These are phyloP conservation scores for Carex sylvatica DNA, from an alignment of 202 grass and related monocot species.

Conservation along the genomic window DNA sequence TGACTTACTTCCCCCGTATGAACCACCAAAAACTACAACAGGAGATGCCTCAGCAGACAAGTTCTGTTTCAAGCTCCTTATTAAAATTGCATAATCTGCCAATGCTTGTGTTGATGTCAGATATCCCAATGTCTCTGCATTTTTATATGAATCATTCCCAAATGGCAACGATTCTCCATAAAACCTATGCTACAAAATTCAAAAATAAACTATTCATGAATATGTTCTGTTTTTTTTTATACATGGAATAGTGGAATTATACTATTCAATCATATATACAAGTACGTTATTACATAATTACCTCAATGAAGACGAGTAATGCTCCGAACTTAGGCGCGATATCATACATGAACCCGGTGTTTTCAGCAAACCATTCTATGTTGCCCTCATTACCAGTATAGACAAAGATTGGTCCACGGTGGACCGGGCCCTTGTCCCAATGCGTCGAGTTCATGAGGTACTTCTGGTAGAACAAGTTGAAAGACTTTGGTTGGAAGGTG, in stretches of 20 bases:
- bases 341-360: constrained; percentile 88
- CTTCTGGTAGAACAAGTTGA: constrained; percentile 63
- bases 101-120: constrained; percentile 91
- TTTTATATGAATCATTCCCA: constrained; percentile 62
- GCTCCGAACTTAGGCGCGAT: constrained; percentile 68
- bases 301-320: constrained; percentile 96
- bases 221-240: too few relatives aligned
- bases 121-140: constrained; percentile 55
- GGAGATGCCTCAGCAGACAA: constrained; percentile 66
- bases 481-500: constrained; percentile 83
- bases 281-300: constrained; percentile 1
- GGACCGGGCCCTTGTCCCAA: constrained; percentile 41
- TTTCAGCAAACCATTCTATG: constrained; percentile 84
- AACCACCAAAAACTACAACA: constrained; percentile 87
- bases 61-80: constrained; percentile 80
- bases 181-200: constrained; percentile 66
- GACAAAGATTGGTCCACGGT: constrained; percentile 63
- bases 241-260: too few relatives aligned
- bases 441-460: constrained; percentile 84
- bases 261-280: neutral
- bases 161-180: constrained; percentile 92
- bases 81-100: constrained; percentile 80
- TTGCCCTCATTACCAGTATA: constrained; percentile 89
- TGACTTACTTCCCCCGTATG: constrained; percentile 83
- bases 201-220: neutral